Percentiles rank a stretch among this genome's conserved stretches.
Evolutionary conservation across 2,329 filamentous ascomycete species (phyloP).

Genomic region (Myriosclerotinia curreyana): DNA sequence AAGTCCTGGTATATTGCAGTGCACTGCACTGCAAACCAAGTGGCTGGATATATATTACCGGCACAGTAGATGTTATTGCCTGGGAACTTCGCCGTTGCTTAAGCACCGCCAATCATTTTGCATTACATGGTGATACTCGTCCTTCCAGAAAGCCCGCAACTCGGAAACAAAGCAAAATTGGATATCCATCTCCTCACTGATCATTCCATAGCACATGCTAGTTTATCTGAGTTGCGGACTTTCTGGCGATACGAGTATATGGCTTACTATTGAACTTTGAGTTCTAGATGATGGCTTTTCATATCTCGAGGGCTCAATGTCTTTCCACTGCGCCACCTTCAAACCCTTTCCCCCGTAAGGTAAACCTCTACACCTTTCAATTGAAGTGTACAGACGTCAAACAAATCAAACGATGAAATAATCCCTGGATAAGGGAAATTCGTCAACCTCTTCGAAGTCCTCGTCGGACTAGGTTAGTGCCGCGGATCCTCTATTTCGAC

Average conservation of each 20-base stretch:
- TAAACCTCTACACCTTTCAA: not conserved
- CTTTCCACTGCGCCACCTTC: slow-evolving; percentile 12
- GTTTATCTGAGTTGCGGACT: too few relatives aligned
- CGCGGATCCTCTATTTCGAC: not conserved
- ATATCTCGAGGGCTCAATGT: not conserved
- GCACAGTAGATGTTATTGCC: not conserved
- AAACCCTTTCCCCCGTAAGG: not conserved
- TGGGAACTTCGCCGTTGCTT: not conserved
- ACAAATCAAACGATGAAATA: not conserved
- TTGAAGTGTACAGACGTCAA: not conserved
- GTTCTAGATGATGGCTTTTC: not conserved
- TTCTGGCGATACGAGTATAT: too few relatives aligned
- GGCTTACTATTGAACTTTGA: not conserved
- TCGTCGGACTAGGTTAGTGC: not conserved
- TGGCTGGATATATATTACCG: not conserved
- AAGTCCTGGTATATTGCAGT: not conserved
- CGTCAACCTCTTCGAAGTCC: too few relatives aligned
- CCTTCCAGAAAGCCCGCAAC: too few relatives aligned
- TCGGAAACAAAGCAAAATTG: too few relatives aligned
- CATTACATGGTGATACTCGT: not conserved
- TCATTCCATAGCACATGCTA: too few relatives aligned
- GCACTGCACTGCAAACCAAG: not conserved
- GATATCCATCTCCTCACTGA: too few relatives aligned
- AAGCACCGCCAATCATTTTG: not conserved
- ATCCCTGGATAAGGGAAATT: not conserved